Evolutionary conservation across 352 stramenopile species (phyloP), one percentile per base, ranked within the genome.

Genomic region (Phytophthora citrophthora): DNA sequence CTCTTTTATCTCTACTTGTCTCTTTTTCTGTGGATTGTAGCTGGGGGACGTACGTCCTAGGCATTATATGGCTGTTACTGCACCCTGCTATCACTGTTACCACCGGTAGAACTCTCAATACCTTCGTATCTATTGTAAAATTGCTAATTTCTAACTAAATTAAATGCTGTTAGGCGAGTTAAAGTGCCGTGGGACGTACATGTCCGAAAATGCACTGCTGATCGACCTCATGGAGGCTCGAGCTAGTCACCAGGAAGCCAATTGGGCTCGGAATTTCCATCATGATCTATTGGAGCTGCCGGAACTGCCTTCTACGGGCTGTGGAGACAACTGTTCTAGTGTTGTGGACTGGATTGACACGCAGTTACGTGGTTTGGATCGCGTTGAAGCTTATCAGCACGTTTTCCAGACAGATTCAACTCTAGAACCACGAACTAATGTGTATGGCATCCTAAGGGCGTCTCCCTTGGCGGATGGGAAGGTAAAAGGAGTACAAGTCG

Each of bases 171-270:
- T 48, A 82, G 83, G 81, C 18, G 88, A 96, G 39, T 67, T 89
- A 24, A 95, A 95, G 68, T 90, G 79, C 36, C 75, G 89, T 18
- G 83, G 83, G 8, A 96, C 89, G 38, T 96, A 96, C 72, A 91
- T 95, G 52, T 95, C 88, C 2, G 89, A 96, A 73, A 96, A 96
- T 54, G 89, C 86, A 46, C 73, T 96, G 50, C 76, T 96, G 13
- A 82, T 93, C 34, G 86, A 92, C 55, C 84, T 83, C 43, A 89
- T 89, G 54, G 77, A 86, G 44, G 73, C 83, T 12, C 50, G 70
- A 34, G 72, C 61, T 12, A 81, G 69, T 54, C 62, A 80, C 45
- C 32, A 68, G 8, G 78, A 89, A 36, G 80, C 67, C 11, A 34
- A 73, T 39, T 61, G 48, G 8, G 67, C 64, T 29, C 64, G 64